Conservation (phyloP, 768 basidiomycete genomes). For the Gelatoporia subvermispora region DNA sequence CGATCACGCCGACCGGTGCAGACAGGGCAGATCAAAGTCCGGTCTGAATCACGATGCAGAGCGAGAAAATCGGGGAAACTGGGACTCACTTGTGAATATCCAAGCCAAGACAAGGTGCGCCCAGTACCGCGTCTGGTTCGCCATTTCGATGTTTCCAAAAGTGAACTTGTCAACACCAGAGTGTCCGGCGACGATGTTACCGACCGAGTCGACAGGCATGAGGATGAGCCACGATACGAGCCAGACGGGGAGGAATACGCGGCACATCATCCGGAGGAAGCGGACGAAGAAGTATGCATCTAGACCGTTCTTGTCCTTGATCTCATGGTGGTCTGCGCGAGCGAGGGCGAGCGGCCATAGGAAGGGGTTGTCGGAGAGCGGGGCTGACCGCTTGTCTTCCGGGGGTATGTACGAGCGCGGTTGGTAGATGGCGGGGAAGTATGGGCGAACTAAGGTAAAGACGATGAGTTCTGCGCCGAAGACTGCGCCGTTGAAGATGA, state of each 20-base stretch:
- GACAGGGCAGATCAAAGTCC: too few relatives aligned
- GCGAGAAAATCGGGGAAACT: background rate
- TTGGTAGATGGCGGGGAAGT: slow-evolving; percentile 87
- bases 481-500: slow-evolving; percentile 75
- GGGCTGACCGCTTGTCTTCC: slow-evolving; percentile 46
- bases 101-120: slow-evolving; percentile 78
- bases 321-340: slow-evolving; percentile 54
- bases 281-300: slow-evolving; percentile 95
- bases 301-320: slow-evolving; percentile 68
- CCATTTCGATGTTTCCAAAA: slow-evolving; percentile 67
- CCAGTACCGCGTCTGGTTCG: slow-evolving; percentile 56
- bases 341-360: slow-evolving; percentile 66
- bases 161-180: slow-evolving; percentile 66
- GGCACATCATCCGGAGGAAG: slow-evolving; percentile 80
- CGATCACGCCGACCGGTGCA: too few relatives aligned
- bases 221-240: slow-evolving; percentile 82
- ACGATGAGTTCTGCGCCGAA: slow-evolving; percentile 65
- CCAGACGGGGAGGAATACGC: slow-evolving; percentile 88
- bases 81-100: slow-evolving; percentile 65
- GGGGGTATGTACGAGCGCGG: slow-evolving; percentile 69
- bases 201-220: slow-evolving; percentile 65
- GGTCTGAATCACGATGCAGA: background rate
- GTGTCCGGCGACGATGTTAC: slow-evolving; percentile 41
- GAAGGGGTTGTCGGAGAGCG: slow-evolving; percentile 47
- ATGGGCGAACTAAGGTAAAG: slow-evolving; percentile 80